Conservation (phyloP, 352 stramenopile genomes). For the Globisporangium abappressorium region DNA sequence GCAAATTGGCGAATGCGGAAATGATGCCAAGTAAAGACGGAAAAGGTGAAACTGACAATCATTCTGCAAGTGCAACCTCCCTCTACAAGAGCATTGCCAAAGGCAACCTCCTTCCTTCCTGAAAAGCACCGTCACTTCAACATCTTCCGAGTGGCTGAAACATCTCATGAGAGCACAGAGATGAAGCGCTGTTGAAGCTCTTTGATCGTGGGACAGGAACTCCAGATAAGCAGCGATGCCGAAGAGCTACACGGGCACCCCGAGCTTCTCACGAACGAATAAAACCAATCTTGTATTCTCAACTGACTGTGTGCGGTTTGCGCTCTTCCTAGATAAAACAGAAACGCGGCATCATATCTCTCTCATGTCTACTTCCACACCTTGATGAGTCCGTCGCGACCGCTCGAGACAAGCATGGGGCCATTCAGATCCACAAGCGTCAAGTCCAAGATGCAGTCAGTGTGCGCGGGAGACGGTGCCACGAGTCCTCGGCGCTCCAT, state of each 20-base stretch:
- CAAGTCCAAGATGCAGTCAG: slow-evolving; percentile 95
- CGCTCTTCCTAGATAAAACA: no score
- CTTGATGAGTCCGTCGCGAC: slow-evolving; percentile 95
- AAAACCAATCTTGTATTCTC: no score
- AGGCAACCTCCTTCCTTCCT: no score
- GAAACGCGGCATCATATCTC: not conserved
- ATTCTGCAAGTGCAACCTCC: slow-evolving; percentile 7
- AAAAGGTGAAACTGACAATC: not conserved
- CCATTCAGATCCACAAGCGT: slow-evolving; percentile 92
- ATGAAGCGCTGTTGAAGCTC: no score
- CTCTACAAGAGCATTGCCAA: not conserved
- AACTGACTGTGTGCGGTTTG: no score
- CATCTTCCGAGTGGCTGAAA: no score
- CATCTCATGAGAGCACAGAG: no score
- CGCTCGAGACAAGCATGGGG: slow-evolving; percentile 91
- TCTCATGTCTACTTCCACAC: slow-evolving; percentile 85
- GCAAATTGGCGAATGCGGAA: slow-evolving; percentile 7
- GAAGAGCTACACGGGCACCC: no score
- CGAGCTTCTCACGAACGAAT: no score
- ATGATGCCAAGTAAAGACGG: not conserved
- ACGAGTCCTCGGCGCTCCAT: slow-evolving; percentile 88
- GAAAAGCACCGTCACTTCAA: not conserved
- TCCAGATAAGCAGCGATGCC: no score
- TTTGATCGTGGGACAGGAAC: no score
- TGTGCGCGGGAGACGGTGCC: slow-evolving; percentile 84